These are phyloP conservation scores for Maudiozyma bulderi DNA, from an alignment of 805 yeast genomes.

Conservation along the genomic window DNA sequence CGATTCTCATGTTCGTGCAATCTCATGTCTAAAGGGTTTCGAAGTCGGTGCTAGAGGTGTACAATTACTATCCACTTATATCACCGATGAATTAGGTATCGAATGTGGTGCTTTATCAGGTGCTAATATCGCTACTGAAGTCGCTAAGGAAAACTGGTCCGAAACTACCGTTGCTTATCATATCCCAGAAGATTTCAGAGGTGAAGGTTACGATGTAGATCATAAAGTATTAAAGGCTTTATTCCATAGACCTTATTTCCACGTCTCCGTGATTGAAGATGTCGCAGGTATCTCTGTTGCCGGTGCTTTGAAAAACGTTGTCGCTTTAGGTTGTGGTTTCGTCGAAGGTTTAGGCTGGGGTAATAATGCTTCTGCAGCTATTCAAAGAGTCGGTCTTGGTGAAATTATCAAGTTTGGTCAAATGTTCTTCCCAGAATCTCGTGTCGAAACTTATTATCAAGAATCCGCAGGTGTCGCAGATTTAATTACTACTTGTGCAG, in stretches of 20 bases:
- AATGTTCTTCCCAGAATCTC: conserved; percentile 66
- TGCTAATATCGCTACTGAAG: conserved; percentile 95
- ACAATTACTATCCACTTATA: conserved; percentile 67
- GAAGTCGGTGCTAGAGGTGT: conserved; percentile 83
- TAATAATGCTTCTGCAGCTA: conserved; percentile 95
- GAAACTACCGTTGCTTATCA: conserved; percentile 95
- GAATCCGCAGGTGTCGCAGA: conserved; percentile 98
- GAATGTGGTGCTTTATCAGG: conserved; percentile 96
- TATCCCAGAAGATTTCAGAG: conserved; percentile 49
- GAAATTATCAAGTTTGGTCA: conserved; percentile 85
- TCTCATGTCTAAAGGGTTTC: conserved; percentile 92
- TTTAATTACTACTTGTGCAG: conserved; percentile 92
- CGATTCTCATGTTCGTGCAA: conserved; percentile 65
- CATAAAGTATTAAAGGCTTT: conserved; percentile 61
- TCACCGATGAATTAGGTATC: conserved; percentile 71
- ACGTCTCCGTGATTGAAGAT: conserved; percentile 83
- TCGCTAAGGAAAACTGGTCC: conserved; percentile 91
- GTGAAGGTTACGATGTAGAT: conserved; percentile 47
- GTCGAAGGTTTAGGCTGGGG: conserved; percentile 99
- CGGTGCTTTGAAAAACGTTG: conserved; percentile 94
- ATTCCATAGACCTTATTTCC: conserved; percentile 98
- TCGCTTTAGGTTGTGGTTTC: conserved; percentile 93
- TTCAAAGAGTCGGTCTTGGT: conserved; percentile 89
- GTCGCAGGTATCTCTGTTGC: conserved; percentile 94
- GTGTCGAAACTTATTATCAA: conserved; percentile 74